Conservation (phyloP, 768 basidiomycete genomes). For the Steccherinum ochraceum region DNA sequence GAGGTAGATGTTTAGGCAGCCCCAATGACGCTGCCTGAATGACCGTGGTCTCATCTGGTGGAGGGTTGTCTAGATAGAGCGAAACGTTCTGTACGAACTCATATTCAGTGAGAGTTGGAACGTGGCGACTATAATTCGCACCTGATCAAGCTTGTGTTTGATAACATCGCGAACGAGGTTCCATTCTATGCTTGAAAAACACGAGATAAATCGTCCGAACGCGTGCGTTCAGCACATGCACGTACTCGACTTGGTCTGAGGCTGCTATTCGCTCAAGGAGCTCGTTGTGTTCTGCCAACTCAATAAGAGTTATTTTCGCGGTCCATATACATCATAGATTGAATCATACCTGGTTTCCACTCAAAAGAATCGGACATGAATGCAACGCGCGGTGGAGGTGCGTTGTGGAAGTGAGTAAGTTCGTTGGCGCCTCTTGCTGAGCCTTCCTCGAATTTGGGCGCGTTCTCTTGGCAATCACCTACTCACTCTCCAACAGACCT, state of each 20-base stretch:
- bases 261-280: slow-evolving; percentile 57
- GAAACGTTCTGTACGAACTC: slow-evolving; percentile 25
- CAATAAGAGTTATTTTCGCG: slow-evolving; percentile 5
- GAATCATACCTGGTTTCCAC: slow-evolving; percentile 45
- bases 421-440: too few species aligned
- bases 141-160: slow-evolving; percentile 66
- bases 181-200: slow-evolving; percentile 56
- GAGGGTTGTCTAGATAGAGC: slow-evolving; percentile 22
- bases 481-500: too few species aligned
- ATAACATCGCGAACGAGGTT: slow-evolving; percentile 59
- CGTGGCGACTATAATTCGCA: slow-evolving; percentile 20
- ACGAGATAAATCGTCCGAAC: slow-evolving; percentile 3
- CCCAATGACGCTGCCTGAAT: background rate
- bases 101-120: background rate
- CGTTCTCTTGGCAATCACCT: too few species aligned
- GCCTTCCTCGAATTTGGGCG: too few species aligned
- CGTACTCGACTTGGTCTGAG: slow-evolving; percentile 60
- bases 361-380: slow-evolving; percentile 25
- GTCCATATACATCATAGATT: background rate
- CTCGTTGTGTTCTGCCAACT: slow-evolving; percentile 46
- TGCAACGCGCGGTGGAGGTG: background rate
- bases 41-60: background rate
- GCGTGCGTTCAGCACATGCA: slow-evolving; percentile 5
- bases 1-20: slow-evolving; percentile 27
- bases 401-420: too few species aligned